phyloP scores from a whole-genome alignment of 129 eudicot species.

The Saposhnikovia divaricata region DNA sequence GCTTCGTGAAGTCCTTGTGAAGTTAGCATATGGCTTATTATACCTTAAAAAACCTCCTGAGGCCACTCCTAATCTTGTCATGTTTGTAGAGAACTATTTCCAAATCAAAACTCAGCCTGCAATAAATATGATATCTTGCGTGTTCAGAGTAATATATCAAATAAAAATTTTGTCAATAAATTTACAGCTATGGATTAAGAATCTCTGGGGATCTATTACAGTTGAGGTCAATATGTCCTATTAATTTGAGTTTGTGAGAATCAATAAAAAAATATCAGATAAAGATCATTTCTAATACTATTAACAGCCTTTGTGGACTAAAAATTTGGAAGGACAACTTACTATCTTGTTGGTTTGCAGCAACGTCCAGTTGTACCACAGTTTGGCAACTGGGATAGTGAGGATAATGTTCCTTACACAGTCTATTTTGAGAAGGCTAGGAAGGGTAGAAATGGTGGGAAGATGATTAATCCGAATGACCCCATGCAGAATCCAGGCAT shows the following conservation, averaged over 20 bases:
- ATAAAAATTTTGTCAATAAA: background rate
- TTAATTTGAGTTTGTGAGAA: background rate
- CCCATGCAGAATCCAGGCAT: constrained; percentile 72
- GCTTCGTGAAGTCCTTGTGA: background rate
- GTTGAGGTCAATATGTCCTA: background rate
- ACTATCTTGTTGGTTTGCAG: constrained; percentile 8
- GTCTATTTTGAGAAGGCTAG: constrained; percentile 81
- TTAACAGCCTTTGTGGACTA: background rate
- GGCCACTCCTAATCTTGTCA: background rate
- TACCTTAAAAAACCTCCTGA: background rate
- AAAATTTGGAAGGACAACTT: background rate
- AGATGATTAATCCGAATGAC: constrained; percentile 84
- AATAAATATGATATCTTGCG: background rate
- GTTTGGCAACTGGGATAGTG: constrained; percentile 80
- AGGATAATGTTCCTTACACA: constrained; percentile 65
- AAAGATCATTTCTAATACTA: background rate
- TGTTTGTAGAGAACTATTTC: background rate
- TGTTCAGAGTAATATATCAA: background rate
- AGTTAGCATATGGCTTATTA: background rate
- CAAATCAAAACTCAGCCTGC: background rate
- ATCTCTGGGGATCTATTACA: background rate
- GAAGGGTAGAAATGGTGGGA: constrained; percentile 50
- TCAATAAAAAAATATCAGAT: background rate
- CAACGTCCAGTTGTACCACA: constrained; percentile 75
- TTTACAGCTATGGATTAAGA: background rate